These are phyloP conservation scores for Bryum argenteum DNA, from an alignment of 225 moss, liverwort and hornwort genomes.

Conservation along the genomic window DNA sequence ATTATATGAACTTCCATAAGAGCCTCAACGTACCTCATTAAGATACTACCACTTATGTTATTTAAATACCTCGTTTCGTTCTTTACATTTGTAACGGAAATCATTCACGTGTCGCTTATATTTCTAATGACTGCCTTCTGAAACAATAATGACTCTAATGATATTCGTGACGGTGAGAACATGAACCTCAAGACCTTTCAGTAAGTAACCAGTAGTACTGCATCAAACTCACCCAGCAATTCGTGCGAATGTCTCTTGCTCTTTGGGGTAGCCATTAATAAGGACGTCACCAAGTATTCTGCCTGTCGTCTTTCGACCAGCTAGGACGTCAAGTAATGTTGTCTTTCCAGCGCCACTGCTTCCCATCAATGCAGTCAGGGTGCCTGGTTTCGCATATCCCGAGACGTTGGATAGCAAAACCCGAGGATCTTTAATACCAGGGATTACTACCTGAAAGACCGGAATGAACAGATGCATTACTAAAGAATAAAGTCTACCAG, in stretches of 20 bases:
- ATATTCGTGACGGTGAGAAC: background rate
- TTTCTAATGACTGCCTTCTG: background rate
- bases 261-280: conserved; percentile 82
- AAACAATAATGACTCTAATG: background rate
- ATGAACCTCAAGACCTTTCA: background rate
- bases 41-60: background rate
- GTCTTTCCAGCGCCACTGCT: conserved; percentile 95
- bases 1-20: background rate
- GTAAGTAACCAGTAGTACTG: background rate
- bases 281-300: conserved; percentile 78
- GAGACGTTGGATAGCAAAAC: conserved; percentile 77
- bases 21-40: conserved; percentile 1
- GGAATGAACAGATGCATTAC: background rate
- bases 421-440: conserved; percentile 75
- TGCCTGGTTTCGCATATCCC: conserved; percentile 75
- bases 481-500: background rate
- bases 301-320: conserved; percentile 79
- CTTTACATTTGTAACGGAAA: background rate
- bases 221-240: conserved; percentile 74
- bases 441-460: conserved; percentile 69
- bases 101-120: background rate
- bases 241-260: conserved; percentile 70
- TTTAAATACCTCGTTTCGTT: conserved; percentile 2
- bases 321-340: conserved; percentile 85
- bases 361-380: conserved; percentile 88